Conservation (phyloP, 2,329 filamentous ascomycete species). For the Diplodia mutila region DNA sequence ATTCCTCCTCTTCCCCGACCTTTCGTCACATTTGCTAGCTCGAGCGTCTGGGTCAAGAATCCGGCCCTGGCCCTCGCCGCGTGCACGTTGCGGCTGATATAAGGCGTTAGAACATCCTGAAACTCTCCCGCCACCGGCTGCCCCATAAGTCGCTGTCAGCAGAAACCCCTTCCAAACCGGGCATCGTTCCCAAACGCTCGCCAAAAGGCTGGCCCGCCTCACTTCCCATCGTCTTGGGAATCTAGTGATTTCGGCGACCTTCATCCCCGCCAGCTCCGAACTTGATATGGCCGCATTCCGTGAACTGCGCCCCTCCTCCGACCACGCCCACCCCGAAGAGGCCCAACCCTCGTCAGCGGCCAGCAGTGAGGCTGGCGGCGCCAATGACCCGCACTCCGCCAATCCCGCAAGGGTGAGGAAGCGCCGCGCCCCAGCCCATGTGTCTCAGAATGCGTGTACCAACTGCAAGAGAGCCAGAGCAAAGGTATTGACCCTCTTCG, state of each 20-base stretch:
- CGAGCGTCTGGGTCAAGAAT: background rate
- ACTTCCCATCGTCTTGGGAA: background rate
- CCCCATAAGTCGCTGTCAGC: slow-evolving; percentile 7
- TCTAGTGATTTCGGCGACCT: background rate
- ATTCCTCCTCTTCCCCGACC: slow-evolving; percentile 24
- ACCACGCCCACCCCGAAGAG: slow-evolving; percentile 16
- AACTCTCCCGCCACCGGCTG: background rate
- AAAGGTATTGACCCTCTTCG: slow-evolving; percentile 30
- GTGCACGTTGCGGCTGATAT: slow-evolving; percentile 23
- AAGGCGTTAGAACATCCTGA: slow-evolving; percentile 7
- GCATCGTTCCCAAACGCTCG: background rate
- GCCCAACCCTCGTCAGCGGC: slow-evolving; percentile 20
- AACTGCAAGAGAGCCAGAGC: slow-evolving; percentile 37
- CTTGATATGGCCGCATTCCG: slow-evolving; percentile 29
- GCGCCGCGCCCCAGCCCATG: slow-evolving; percentile 31
- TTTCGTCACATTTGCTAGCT: slow-evolving; percentile 23
- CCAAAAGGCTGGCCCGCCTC: background rate
- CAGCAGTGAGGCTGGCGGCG: slow-evolving; percentile 18
- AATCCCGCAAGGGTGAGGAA: slow-evolving; percentile 21
- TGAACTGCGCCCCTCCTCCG: slow-evolving; percentile 28
- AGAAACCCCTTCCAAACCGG: background rate
- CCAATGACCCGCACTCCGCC: slow-evolving; percentile 10
- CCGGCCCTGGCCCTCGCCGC: slow-evolving; percentile 9
- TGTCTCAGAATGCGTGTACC: slow-evolving; percentile 36
- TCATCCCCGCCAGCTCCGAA: background rate